A percentile compares a stretch with the other conserved stretches of the same genome.
Evolutionary conservation across 1,139 yeast genomes (phyloP).

Genomic region (Yamadazyma atlantica): DNA sequence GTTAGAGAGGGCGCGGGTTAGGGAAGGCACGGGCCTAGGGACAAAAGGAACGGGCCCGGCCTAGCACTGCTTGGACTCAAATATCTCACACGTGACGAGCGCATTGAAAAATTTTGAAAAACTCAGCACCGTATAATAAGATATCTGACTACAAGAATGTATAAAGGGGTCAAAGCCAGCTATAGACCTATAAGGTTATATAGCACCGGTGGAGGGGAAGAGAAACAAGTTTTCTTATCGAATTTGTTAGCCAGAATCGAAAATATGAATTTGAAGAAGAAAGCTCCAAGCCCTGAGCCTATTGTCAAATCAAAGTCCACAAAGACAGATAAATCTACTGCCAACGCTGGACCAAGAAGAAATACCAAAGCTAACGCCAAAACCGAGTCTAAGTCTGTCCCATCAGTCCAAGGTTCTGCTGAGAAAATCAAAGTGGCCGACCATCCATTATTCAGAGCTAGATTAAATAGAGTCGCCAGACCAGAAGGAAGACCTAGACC

Average conservation of each 20-base stretch:
- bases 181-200: slow-evolving; percentile 9
- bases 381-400: neutral
- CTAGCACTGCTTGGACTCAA: too few relatives aligned
- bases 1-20: too few relatives aligned
- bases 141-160: too few relatives aligned
- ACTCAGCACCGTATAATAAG: neutral
- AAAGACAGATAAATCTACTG: neutral
- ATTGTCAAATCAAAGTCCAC: neutral
- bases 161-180: neutral
- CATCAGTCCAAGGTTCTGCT: slow-evolving; percentile 2
- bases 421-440: slow-evolving; percentile 17
- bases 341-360: neutral
- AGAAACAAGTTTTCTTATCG: slow-evolving; percentile 13
- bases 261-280: slow-evolving; percentile 14
- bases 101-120: neutral
- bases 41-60: too few relatives aligned
- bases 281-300: slow-evolving; percentile 1
- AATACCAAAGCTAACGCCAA: neutral
- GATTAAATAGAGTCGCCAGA: slow-evolving; percentile 6
- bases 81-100: too few relatives aligned
- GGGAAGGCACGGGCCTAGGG: too few relatives aligned
- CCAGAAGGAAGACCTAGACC: slow-evolving; percentile 6
- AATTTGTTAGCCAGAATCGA: slow-evolving; percentile 17
- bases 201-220: slow-evolving; percentile 7
- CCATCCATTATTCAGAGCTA: slow-evolving; percentile 21